Evolutionary conservation across 2,329 filamentous ascomycete genomes (phyloP).

Genomic region (Corynespora cassiicola): DNA sequence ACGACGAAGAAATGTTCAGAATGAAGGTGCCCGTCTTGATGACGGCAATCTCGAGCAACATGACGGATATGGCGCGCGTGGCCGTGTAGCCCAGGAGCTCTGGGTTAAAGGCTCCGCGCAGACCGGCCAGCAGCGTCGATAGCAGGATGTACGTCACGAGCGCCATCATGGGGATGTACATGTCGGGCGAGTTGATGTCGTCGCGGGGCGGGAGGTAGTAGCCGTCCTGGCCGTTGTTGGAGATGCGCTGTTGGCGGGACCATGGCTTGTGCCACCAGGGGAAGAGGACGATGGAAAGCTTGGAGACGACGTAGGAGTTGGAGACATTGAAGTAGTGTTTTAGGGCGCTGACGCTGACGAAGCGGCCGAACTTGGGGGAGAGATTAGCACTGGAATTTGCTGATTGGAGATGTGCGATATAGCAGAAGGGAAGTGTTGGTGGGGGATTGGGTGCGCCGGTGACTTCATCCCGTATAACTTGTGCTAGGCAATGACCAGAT

Average conservation of each 20-base stretch:
- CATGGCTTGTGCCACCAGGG: constrained; percentile 98
- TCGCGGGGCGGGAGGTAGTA: constrained; percentile 91
- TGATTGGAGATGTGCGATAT: no score
- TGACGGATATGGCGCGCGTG: constrained; percentile 80
- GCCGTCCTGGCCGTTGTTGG: constrained; percentile 63
- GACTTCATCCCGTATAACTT: no score
- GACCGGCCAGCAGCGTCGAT: constrained; percentile 85
- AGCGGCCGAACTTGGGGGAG: constrained; percentile 69
- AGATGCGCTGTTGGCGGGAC: constrained; percentile 82
- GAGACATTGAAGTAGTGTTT: constrained; percentile 99
- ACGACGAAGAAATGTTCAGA: constrained; percentile 92
- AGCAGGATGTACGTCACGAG: constrained; percentile 97
- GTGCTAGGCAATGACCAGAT: no score
- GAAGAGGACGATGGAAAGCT: constrained; percentile 91
- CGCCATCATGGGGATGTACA: constrained; percentile 99
- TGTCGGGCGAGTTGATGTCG: constrained; percentile 96
- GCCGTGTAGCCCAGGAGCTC: constrained; percentile 91
- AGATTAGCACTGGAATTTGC: constrained; percentile 6
- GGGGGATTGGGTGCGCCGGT: no score
- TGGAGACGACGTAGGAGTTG: constrained; percentile 94
- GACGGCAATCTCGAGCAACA: constrained; percentile 86
- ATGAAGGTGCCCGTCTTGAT: constrained; percentile 94
- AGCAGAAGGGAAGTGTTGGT: no score
- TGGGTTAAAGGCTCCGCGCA: constrained; percentile 90
- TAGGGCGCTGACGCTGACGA: constrained; percentile 88